phyloP scores from a whole-genome alignment of 2,329 filamentous ascomycete genomes.

The Xylariaceae sp. region DNA sequence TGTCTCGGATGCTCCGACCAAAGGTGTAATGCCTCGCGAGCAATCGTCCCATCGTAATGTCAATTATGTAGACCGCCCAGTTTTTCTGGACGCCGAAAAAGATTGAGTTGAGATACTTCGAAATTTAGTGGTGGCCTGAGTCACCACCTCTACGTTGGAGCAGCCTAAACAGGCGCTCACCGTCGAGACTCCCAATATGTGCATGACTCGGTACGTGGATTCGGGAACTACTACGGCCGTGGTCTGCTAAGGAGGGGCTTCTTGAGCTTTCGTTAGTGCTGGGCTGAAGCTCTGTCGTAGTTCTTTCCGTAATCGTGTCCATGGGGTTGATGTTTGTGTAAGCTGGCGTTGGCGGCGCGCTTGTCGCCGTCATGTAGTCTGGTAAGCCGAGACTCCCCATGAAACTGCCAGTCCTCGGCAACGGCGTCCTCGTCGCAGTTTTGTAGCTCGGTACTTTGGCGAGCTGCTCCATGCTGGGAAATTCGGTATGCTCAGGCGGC shows the following conservation, averaged over 20 bases:
- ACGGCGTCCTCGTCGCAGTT: slow-evolving; percentile 64
- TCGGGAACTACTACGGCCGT: slow-evolving; percentile 18
- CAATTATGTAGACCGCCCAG: too few species aligned
- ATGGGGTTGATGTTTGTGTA: slow-evolving; percentile 31
- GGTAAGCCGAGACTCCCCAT: slow-evolving; percentile 52
- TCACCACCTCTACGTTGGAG: slow-evolving; percentile 24
- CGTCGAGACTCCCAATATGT: slow-evolving; percentile 21
- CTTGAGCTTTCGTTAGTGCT: slow-evolving; percentile 15
- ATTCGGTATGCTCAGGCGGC: slow-evolving; percentile 46
- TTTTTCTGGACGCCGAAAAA: too few species aligned
- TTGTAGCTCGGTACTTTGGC: slow-evolving; percentile 74
- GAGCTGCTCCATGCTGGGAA: slow-evolving; percentile 58
- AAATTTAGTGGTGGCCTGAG: background rate
- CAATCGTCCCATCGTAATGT: too few species aligned
- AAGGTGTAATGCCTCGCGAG: too few species aligned
- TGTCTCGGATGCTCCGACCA: too few species aligned
- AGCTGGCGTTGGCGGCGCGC: slow-evolving; percentile 47
- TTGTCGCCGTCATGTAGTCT: slow-evolving; percentile 62
- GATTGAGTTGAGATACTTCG: background rate
- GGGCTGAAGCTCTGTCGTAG: slow-evolving; percentile 3
- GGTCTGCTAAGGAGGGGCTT: slow-evolving; percentile 18
- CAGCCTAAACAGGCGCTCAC: slow-evolving; percentile 25
- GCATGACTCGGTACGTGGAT: slow-evolving; percentile 25
- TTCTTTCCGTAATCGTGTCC: slow-evolving; percentile 25
- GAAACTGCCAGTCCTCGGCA: slow-evolving; percentile 48